Evolutionary conservation across 2,329 filamentous ascomycete species (phyloP), one percentile per base, ranked within the genome.

Genomic region (Trichoderma endophyticum): DNA sequence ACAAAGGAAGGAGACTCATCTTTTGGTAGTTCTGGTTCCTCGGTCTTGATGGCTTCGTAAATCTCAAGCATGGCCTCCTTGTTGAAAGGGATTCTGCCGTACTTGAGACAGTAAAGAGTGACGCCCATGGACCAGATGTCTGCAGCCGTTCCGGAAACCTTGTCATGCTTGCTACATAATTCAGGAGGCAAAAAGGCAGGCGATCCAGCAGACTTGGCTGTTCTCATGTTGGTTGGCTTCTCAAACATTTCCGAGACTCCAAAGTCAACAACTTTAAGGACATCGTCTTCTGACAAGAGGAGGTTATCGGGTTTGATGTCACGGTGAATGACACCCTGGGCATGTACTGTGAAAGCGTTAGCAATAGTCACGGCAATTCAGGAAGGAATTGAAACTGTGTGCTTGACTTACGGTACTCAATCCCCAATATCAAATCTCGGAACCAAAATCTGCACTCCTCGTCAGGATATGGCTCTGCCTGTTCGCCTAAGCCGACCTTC

Each of bases 121-220:
- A 98, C 91, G 7, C 96, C 96, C 95, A 98, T 98, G 4, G 95
- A 97, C 96, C 96, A 99, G 69, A 99, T 94, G 81, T 99, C 96
- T 4, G 94, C 94, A 4, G 95, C 94, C 76, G 90, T 92, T 12
- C 96, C 96, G 3, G 93, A 95, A 1, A 98, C 91, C 75, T 95
- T 91, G 1, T 93, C 93, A 79, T 98, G 95, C 77, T 89, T 94
- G 8, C 90, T 91, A 78, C 96, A 99, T 14, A 99, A 85, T 81
- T 99, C 96, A 0, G 96, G 96, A 0, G 96, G 93, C 72, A 98
- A 87, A 78, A 99, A 99, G 0, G 96, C 96, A 0, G 96, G 96
- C 4, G 95, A 98, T 1, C 96, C 96, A 12, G 95, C 95, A 4
- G 94, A 95, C 82, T 98, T 99, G 72, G 92, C 91, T 0, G 94